phyloP scores from a whole-genome alignment of 352 stramenopile genomes.

The Phytophthora pinifolia region DNA sequence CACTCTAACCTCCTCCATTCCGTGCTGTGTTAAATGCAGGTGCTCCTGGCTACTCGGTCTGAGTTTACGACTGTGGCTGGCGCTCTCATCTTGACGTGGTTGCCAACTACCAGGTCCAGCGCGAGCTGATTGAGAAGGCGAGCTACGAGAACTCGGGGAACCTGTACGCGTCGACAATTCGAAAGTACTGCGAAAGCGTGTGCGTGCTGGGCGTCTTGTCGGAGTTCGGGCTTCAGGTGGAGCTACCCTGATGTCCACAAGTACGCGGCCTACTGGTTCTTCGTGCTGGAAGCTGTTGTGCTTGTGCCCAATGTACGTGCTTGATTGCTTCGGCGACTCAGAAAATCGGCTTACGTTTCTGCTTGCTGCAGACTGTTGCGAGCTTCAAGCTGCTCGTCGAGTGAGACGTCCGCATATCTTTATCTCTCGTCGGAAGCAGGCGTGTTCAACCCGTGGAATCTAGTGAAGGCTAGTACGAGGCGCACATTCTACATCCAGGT shows the following conservation, averaged over 20 bases:
- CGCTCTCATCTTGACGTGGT: conserved; percentile 42
- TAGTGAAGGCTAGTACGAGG: conserved; percentile 27
- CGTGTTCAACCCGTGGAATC: conserved; percentile 15
- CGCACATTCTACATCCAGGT: conserved; percentile 44
- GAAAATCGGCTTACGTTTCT: too few relatives aligned
- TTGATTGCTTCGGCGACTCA: neutral
- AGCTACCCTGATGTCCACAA: conserved; percentile 59
- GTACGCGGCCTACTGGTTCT: conserved; percentile 71
- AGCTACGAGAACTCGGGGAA: conserved; percentile 9
- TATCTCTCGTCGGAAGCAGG: conserved; percentile 7
- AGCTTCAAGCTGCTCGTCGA: conserved; percentile 32
- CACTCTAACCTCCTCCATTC: neutral
- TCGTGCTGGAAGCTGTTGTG: conserved; percentile 59
- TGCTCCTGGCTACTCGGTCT: conserved; percentile 35
- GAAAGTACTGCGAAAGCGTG: conserved; percentile 21
- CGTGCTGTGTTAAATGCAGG: conserved; percentile 15
- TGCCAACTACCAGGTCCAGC: conserved; percentile 53
- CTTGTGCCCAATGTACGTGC: conserved; percentile 56
- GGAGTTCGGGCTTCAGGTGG: conserved; percentile 38
- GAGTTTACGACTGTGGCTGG: conserved; percentile 32
- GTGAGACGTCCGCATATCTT: conserved; percentile 2
- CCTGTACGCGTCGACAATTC: conserved; percentile 7
- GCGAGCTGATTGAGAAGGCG: conserved; percentile 20
- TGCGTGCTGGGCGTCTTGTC: conserved; percentile 37
- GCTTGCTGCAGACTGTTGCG: conserved; percentile 27